phyloP scores from a whole-genome alignment of 495 filamentous ascomycete genomes.

The Letharia columbiana region DNA sequence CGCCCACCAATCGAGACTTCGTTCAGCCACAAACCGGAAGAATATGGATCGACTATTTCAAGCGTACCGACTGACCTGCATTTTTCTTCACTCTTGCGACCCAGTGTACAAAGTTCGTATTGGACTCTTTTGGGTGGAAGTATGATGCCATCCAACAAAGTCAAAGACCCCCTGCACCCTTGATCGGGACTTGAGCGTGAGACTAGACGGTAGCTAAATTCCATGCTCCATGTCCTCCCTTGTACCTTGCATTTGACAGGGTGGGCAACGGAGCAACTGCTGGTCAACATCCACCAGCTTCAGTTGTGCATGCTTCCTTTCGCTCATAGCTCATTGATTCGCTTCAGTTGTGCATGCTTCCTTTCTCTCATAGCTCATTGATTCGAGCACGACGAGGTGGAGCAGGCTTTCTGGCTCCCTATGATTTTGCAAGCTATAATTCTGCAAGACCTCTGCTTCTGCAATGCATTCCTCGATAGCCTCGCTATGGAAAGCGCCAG shows the following conservation, averaged over 20 bases:
- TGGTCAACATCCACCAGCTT: no score
- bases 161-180: background rate
- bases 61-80: background rate
- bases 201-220: no score
- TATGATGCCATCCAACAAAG: background rate
- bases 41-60: background rate
- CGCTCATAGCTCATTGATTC: background rate
- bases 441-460: background rate
- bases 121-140: background rate
- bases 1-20: no score
- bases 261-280: background rate
- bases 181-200: no score
- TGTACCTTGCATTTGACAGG: background rate
- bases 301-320: background rate
- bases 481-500: conserved; percentile 29
- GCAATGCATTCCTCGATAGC: background rate
- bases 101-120: background rate
- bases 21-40: background rate
- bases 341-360: no score
- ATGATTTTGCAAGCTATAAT: background rate
- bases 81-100: background rate
- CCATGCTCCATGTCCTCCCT: background rate
- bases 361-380: background rate
- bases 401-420: background rate
- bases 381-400: background rate